A percentile compares a stretch with the other conserved stretches of the same genome.
Evolutionary conservation across 306 rosid species (phyloP).

Genomic region (Hippophae rhamnoides): DNA sequence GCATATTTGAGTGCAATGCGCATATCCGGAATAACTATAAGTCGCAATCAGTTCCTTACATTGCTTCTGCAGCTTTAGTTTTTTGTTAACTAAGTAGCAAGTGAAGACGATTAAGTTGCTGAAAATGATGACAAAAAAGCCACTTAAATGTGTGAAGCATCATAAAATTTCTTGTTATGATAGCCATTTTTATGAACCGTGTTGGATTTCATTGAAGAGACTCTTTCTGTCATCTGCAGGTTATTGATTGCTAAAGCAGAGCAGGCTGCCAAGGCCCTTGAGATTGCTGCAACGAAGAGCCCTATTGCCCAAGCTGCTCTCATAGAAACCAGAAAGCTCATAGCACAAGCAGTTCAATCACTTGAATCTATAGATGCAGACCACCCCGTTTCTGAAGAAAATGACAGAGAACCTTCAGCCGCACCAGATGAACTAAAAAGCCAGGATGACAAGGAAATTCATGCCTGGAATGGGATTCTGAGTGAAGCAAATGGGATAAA

Average conservation of each 20-base stretch:
- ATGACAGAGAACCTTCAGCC: slow-evolving; percentile 24
- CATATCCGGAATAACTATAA: no score
- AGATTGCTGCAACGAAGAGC: slow-evolving; percentile 70
- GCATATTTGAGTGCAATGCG: not conserved
- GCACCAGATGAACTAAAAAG: slow-evolving; percentile 22
- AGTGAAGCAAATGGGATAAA: slow-evolving; percentile 26
- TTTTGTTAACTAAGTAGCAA: no score
- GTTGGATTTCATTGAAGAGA: no score
- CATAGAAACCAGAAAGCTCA: slow-evolving; percentile 72
- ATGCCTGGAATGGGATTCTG: slow-evolving; percentile 14
- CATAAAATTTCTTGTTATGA: slow-evolving; percentile 1
- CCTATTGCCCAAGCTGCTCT: slow-evolving; percentile 76
- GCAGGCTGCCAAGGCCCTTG: slow-evolving; percentile 87
- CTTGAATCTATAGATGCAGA: slow-evolving; percentile 54
- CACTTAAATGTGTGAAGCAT: no score
- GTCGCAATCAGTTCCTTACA: no score
- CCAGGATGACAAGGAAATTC: slow-evolving; percentile 15
- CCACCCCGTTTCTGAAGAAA: slow-evolving; percentile 12
- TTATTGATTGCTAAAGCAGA: slow-evolving; percentile 89
- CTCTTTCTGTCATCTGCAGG: slow-evolving; percentile 31
- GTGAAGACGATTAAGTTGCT: no score
- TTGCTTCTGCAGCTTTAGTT: no score
- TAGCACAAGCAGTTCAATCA: slow-evolving; percentile 77
- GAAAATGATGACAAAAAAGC: no score
- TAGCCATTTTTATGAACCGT: not conserved